Percentiles rank a stretch among this genome's conserved stretches.
These are phyloP conservation scores for Mucor indicus DNA, from an alignment of 371 early-diverging fungal species.

Conservation along the genomic window DNA sequence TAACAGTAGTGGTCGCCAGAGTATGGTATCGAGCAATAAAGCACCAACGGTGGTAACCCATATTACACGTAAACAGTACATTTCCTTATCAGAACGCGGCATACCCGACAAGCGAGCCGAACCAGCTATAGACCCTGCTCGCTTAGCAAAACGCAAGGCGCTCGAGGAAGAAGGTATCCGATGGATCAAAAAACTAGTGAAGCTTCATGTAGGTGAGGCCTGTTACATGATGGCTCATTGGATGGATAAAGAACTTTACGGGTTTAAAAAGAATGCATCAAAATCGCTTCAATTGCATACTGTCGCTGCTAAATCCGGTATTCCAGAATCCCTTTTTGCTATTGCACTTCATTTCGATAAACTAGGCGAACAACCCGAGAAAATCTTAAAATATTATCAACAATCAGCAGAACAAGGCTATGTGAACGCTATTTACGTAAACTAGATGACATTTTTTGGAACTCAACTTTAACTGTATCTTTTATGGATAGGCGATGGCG, in stretches of 20 bases:
- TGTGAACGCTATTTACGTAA: slow-evolving; percentile 65
- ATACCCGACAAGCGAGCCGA: no score
- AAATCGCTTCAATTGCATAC: slow-evolving; percentile 39
- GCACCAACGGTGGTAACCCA: no score
- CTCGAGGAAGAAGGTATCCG: slow-evolving; percentile 62
- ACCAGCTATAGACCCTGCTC: no score
- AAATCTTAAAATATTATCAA: slow-evolving; percentile 67
- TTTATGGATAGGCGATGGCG: slow-evolving; percentile 22
- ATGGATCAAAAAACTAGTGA: slow-evolving; percentile 69
- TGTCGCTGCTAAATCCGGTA: slow-evolving; percentile 25
- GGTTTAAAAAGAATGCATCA: slow-evolving; percentile 45
- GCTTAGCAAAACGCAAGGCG: slow-evolving; percentile 6
- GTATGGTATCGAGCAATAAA: no score
- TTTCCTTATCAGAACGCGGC: no score
- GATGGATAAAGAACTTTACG: slow-evolving; percentile 64
- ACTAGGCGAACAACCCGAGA: slow-evolving; percentile 44
- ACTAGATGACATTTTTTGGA: no score
- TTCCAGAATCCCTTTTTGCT: slow-evolving; percentile 26
- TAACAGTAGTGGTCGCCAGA: no score
- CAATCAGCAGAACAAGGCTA: slow-evolving; percentile 68
- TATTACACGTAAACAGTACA: no score
- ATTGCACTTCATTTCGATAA: slow-evolving; percentile 43
- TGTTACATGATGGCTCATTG: slow-evolving; percentile 66
- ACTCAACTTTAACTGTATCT: no score
- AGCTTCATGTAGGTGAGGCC: slow-evolving; percentile 67